Evolutionary conservation across 2,329 filamentous ascomycete species (phyloP), one percentile per base, ranked within the genome.

Genomic region (Stemphylium lycopersici): DNA sequence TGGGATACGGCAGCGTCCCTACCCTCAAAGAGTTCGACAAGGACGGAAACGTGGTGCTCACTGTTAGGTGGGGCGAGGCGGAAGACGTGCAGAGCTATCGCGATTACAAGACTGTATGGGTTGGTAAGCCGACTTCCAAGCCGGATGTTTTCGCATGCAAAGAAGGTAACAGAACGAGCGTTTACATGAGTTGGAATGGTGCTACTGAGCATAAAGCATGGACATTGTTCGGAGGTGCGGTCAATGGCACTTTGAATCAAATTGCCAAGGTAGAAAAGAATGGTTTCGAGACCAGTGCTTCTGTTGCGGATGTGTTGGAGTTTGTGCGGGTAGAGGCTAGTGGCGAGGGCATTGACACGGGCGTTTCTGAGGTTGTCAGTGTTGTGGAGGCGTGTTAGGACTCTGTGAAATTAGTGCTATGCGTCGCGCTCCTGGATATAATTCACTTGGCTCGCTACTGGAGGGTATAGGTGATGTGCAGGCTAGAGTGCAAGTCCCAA

Each of bases 141-240:
- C 56, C 48, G 4, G 34, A 55, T 36, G 46, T 51, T 2, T 51
- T 39, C 31, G 55, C 55, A 31, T 58, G 55, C 2, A 48, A 42
- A 10, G 16, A 13, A 13, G 20, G 37, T 7, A 37, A 34, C 4
- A 34, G 40, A 6, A 58, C 46, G 5, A 48, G 34, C 13, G 52
- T 58, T 22, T 55, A 58, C 36, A 55, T 58, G 55, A 58, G 55
- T 29, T 55, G 55, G 55, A 58, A 55, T 26, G 55, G 55, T 12
- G 55, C 55, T 20, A 58, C 55, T 0, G 55, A 58, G 37, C 41
- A 47, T 12, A 29, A 44, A 1, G 37, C 22, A 5, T 58, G 55
- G 55, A 32, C 40, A 1, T 38, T 58, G 3, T 47, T 46, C 18
- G 55, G 48, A 2, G 29, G 42, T n/a, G 42, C 42, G 20, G 6